Evolutionary conservation across 805 yeast genomes (phyloP).

Genomic region (Candida tibetensis): DNA sequence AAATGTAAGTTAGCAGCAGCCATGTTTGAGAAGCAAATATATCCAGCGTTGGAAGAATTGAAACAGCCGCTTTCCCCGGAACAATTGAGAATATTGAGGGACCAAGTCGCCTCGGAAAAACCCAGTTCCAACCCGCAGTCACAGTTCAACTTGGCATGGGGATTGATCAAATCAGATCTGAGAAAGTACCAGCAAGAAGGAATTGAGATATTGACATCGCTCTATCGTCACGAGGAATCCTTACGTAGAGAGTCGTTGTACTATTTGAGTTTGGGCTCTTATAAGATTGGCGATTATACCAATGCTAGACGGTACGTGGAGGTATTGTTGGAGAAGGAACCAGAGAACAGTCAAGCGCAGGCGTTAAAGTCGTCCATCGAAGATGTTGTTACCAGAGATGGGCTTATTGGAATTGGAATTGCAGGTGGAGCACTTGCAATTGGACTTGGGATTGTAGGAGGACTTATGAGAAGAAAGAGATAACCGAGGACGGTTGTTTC

Average conservation of each 20-base stretch:
- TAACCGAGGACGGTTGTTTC: conserved; percentile 8
- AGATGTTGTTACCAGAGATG: conserved; percentile 81
- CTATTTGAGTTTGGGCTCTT: conserved; percentile 84
- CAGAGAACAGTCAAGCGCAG: conserved; percentile 75
- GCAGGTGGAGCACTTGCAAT: conserved; percentile 84
- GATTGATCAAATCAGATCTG: conserved; percentile 69
- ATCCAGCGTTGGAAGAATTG: conserved; percentile 42
- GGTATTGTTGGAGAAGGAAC: conserved; percentile 72
- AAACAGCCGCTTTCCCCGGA: conserved; percentile 61
- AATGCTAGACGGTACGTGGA: conserved; percentile 87
- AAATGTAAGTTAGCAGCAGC: not conserved
- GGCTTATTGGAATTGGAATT: conserved; percentile 82
- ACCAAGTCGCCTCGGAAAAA: conserved; percentile 77
- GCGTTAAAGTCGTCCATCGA: conserved; percentile 74
- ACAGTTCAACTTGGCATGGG: conserved; percentile 95
- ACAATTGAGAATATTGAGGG: conserved; percentile 70
- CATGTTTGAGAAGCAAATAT: conserved; percentile 11
- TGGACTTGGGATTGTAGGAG: conserved; percentile 62
- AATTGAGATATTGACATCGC: conserved; percentile 64
- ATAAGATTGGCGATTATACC: conserved; percentile 80
- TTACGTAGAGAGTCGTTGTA: conserved; percentile 88
- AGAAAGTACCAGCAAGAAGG: conserved; percentile 74
- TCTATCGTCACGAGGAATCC: conserved; percentile 72
- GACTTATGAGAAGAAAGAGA: conserved; percentile 35
- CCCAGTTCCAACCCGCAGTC: conserved; percentile 81